A percentile compares a stretch with the other conserved stretches of the same genome.
Conservation (phyloP, 495 filamentous ascomycete species). For the Hyaloscypha finlandica region DNA sequence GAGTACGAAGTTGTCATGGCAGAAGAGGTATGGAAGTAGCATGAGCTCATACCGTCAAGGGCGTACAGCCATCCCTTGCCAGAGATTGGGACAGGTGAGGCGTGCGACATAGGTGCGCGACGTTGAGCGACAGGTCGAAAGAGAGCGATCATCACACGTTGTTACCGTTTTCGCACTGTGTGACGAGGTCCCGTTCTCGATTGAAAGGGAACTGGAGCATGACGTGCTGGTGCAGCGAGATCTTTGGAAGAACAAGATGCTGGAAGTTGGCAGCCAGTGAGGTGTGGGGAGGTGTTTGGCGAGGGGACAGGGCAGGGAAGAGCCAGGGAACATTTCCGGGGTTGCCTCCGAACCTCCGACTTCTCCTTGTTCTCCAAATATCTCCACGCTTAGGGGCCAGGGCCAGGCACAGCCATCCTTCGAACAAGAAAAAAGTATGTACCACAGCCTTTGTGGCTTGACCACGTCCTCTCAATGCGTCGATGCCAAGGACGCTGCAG, state of each 20-base stretch:
- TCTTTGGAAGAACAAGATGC: background rate
- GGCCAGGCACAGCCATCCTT: too few relatives aligned
- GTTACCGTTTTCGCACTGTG: background rate
- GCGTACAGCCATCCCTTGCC: background rate
- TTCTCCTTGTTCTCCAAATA: too few relatives aligned
- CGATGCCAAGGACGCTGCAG: too few relatives aligned
- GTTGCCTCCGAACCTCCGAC: too few relatives aligned
- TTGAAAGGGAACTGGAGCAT: background rate
- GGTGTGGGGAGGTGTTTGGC: background rate
- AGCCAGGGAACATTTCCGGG: too few relatives aligned
- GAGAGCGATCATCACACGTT: background rate
- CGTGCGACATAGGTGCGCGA: background rate
- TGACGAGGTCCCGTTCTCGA: background rate
- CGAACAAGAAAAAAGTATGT: too few relatives aligned
- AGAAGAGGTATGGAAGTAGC: background rate
- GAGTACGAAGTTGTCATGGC: background rate
- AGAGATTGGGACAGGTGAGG: background rate
- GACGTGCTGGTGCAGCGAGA: background rate
- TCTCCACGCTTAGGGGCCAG: too few relatives aligned
- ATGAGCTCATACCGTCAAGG: slow-evolving; percentile 12
- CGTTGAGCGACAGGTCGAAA: background rate
- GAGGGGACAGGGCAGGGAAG: background rate
- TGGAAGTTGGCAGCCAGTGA: slow-evolving; percentile 20
- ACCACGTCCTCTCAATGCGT: too few relatives aligned
- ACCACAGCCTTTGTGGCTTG: too few relatives aligned